Conservation (phyloP, 1,139 yeast genomes). For the Casaregolazyma suthepensis region DNA sequence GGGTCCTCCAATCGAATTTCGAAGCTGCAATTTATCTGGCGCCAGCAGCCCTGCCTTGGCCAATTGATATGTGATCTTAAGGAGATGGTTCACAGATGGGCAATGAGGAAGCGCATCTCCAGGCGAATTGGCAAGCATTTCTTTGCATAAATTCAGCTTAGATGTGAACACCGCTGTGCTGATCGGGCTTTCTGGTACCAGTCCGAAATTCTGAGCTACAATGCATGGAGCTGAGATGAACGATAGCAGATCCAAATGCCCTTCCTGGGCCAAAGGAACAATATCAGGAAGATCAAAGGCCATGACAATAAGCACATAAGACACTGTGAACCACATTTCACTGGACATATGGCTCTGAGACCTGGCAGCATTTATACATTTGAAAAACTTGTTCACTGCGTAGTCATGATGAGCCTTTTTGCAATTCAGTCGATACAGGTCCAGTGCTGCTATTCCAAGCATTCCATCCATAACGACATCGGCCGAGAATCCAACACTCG, state of each 20-base stretch:
- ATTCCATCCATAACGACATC: conserved; percentile 17
- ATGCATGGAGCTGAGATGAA: conserved; percentile 20
- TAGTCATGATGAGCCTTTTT: conserved; percentile 14
- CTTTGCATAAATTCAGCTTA: not conserved
- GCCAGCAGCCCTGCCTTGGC: conserved; percentile 5
- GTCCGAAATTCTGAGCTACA: conserved; percentile 14
- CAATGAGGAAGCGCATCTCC: not conserved
- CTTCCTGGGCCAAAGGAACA: conserved; percentile 16
- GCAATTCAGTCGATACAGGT: conserved; percentile 14
- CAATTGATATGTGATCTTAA: conserved; percentile 3
- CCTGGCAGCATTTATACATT: conserved; percentile 15
- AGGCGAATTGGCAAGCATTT: not conserved
- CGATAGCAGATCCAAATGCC: conserved; percentile 18
- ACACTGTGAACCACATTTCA: conserved; percentile 18
- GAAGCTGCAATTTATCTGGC: conserved; percentile 6
- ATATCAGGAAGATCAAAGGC: conserved; percentile 20
- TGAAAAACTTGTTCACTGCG: conserved; percentile 17
- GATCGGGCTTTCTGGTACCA: not conserved
- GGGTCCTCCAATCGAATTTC: not conserved
- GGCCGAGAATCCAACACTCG: conserved; percentile 15
- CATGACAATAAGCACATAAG: conserved; percentile 21
- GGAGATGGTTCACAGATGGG: conserved; percentile 4
- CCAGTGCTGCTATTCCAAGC: conserved; percentile 19
- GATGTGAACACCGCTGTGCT: not conserved
- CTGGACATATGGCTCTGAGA: conserved; percentile 9